Evolutionary conservation across 2,329 filamentous ascomycete species (phyloP), one percentile per base, ranked within the genome.

Genomic region (Fusarium paranaense): DNA sequence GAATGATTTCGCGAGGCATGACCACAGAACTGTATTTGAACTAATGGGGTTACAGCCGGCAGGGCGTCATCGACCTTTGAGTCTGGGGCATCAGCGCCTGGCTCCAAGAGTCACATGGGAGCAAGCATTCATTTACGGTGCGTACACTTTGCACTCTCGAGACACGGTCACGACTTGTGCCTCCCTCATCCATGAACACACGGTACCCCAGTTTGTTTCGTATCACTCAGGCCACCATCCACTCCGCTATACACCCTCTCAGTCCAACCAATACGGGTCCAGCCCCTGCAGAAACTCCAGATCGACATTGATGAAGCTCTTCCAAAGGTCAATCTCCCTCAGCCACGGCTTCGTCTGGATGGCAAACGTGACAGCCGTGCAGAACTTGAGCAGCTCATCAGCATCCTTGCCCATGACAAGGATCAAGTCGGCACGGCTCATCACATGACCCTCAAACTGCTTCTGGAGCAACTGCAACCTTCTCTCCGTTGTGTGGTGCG

Each of bases 331-430:
- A 58, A 80, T 54, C 11, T 81, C 78, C 2, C 74, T 70, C 14
- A 79, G 22, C 76, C 79, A 81, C 13, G 78, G 76, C 70, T 77
- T 81, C 18, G 76, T 80, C 67, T 80, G 78, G 1, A 81, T 35
- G 0, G 74, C 75, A 75, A 81, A 80, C 10, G 72, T 71, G 8
- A 78, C 78, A 11, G 74, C 75, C 6, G 71, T 78, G 18, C 69
- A 76, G 6, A 64, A 63, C 57, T 66, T 80, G 3, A 81, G 45
- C 40, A 81, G 20, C 2, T 80, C 78, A 5, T 62, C 32, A 1
- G 56, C 66, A 61, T 76, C 64, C 13, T 68, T 64, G 0, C 75
- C 78, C 78, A 80, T 81, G 7, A 80, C 72, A 2, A 81, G 65
- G n/a, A 81, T 74, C 67, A 80, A 54, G 35, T 79, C 78, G 0